A percentile compares a stretch with the other conserved stretches of the same genome.
These are phyloP conservation scores for Sporisorium sorghi DNA, from an alignment of 1,284 basidiomycete genomes.

Conservation along the genomic window DNA sequence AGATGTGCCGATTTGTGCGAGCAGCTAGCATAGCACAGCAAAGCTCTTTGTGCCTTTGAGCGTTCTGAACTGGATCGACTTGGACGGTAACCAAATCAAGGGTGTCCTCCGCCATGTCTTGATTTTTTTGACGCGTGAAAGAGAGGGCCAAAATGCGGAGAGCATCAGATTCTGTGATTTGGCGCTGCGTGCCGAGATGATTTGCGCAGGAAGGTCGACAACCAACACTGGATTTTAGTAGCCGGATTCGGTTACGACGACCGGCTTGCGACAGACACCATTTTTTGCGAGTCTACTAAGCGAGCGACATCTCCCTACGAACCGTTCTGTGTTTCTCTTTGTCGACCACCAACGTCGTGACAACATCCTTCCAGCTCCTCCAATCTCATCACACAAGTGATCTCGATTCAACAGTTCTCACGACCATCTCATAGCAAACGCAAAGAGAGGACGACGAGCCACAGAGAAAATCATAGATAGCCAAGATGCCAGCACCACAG, in stretches of 20 bases:
- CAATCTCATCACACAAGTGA: no score
- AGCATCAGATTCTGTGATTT: no score
- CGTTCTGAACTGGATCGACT: no score
- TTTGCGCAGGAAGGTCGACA: not conserved
- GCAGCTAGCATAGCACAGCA: no score
- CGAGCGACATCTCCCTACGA: not conserved
- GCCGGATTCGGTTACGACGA: slow-evolving; percentile 16
- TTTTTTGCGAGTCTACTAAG: not conserved
- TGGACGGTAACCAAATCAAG: not conserved
- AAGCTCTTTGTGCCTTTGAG: no score
- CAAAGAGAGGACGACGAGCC: not conserved
- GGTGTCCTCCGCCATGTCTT: no score
- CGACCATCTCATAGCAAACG: not conserved
- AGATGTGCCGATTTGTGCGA: no score
- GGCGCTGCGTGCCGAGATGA: not conserved
- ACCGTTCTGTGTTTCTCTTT: not conserved
- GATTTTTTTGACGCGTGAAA: slow-evolving; percentile 25
- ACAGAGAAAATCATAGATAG: not conserved
- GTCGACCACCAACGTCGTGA: not conserved
- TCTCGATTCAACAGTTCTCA: no score
- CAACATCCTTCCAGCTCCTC: not conserved
- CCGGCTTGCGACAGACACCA: slow-evolving; percentile 10
- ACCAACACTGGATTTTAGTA: not conserved
- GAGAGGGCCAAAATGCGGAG: slow-evolving; percentile 1
- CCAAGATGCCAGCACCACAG: slow-evolving; percentile 33